These are phyloP conservation scores for Ophiostoma tasmaniense DNA, from an alignment of 2,329 filamentous ascomycete species.

Conservation along the genomic window DNA sequence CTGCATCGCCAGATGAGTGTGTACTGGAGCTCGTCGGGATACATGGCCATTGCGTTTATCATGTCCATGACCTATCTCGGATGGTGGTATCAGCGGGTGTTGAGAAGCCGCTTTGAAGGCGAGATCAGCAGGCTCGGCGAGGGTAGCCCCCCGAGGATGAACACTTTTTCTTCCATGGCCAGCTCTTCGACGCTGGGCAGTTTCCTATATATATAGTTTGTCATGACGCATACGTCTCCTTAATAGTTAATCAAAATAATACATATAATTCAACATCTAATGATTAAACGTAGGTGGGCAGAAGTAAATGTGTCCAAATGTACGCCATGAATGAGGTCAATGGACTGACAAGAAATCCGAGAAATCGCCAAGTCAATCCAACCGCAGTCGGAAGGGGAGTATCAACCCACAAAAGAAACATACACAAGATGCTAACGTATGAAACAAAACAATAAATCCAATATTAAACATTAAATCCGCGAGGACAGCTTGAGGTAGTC, in stretches of 20 bases:
- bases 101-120: conserved; percentile 6
- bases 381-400: too few species aligned
- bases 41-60: conserved; percentile 5
- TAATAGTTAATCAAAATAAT: background rate
- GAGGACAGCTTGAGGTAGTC: conserved; percentile 5
- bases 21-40: conserved; percentile 6
- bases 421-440: background rate
- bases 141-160: background rate
- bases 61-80: conserved; percentile 9
- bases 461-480: background rate
- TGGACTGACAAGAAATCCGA: background rate
- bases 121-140: conserved; percentile 8
- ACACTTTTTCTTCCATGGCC: background rate
- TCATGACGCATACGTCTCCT: background rate
- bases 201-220: background rate
- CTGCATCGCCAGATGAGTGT: conserved; percentile 10
- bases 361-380: background rate
- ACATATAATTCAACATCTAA: background rate
- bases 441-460: background rate
- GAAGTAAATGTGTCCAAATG: background rate
- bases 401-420: background rate
- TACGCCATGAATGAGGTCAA: background rate
- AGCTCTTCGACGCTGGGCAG: background rate
- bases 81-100: conserved; percentile 10
- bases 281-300: too few species aligned